phyloP scores from a whole-genome alignment of 2,329 filamentous ascomycete genomes.

The Cercospora berteroae region DNA sequence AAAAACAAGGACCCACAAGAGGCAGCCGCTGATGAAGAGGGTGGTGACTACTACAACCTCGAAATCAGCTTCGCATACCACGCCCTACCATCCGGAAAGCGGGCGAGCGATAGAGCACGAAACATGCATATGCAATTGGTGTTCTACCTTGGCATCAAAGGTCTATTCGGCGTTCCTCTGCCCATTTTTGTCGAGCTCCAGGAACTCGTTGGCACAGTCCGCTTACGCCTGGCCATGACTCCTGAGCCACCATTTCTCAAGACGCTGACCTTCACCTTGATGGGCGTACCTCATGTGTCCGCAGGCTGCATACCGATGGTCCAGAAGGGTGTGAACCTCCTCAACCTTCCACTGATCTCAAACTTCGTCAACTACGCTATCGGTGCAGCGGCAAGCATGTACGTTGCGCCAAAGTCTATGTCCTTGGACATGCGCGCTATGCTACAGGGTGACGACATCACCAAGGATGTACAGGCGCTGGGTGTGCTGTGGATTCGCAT shows the following conservation, averaged over 20 bases:
- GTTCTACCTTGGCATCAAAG: conserved; percentile 88
- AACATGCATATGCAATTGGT: conserved; percentile 98
- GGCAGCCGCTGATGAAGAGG: conserved; percentile 82
- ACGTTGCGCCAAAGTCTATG: conserved; percentile 86
- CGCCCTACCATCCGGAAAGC: conserved; percentile 68
- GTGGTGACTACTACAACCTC: conserved; percentile 88
- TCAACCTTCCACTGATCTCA: conserved; percentile 88
- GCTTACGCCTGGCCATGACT: conserved; percentile 78
- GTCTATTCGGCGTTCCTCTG: conserved; percentile 82
- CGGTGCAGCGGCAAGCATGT: conserved; percentile 80
- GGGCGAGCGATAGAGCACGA: conserved; percentile 71
- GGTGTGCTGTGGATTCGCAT: conserved; percentile 93
- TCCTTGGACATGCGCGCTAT: conserved; percentile 87
- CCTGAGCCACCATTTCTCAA: conserved; percentile 92
- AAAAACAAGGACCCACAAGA: conserved; percentile 83
- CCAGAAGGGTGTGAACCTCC: conserved; percentile 82
- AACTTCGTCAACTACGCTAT: conserved; percentile 98
- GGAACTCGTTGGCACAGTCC: conserved; percentile 82
- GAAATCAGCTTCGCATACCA: conserved; percentile 91
- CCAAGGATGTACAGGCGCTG: conserved; percentile 81
- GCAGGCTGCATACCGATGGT: conserved; percentile 91
- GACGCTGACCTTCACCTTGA: conserved; percentile 86
- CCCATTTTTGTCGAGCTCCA: conserved; percentile 89
- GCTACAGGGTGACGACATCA: conserved; percentile 84
- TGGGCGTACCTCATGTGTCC: conserved; percentile 86